phyloP scores from a whole-genome alignment of 768 basidiomycete genomes.

The Nidula microcarpa region DNA sequence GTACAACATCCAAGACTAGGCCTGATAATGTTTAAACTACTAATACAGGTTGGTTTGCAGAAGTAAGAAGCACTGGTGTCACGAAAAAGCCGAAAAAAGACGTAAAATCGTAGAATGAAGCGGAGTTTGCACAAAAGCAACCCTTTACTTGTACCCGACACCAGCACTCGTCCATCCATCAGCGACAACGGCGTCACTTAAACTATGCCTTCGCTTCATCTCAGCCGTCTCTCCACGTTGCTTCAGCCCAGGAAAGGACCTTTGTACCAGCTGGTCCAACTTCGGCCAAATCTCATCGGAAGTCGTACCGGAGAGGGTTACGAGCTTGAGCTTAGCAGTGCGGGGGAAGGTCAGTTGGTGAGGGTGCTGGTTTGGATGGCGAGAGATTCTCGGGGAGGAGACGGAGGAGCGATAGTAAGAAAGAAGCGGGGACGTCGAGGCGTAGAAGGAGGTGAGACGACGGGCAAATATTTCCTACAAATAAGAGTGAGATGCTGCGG shows the following conservation, averaged over 20 bases:
- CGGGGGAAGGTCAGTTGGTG: slow-evolving; percentile 48
- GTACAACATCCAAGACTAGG: too few relatives aligned
- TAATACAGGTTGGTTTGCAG: too few relatives aligned
- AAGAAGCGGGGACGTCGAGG: slow-evolving; percentile 78
- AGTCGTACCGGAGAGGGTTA: slow-evolving; percentile 66
- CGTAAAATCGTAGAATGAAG: too few relatives aligned
- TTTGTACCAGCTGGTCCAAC: slow-evolving; percentile 59
- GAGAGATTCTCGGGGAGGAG: slow-evolving; percentile 15
- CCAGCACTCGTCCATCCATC: slow-evolving; percentile 16
- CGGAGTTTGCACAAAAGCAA: too few relatives aligned
- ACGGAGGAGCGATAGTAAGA: slow-evolving; percentile 54
- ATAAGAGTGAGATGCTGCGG: not conserved
- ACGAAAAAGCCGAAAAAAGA: not conserved
- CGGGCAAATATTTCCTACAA: slow-evolving; percentile 73
- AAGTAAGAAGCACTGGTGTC: too few relatives aligned
- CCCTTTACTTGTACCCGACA: not conserved
- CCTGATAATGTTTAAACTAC: too few relatives aligned
- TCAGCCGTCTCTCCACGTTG: slow-evolving; percentile 42
- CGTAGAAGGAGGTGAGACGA: slow-evolving; percentile 74
- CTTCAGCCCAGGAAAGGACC: slow-evolving; percentile 55
- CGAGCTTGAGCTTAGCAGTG: slow-evolving; percentile 45
- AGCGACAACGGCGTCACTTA: slow-evolving; percentile 51
- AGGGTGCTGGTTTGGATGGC: slow-evolving; percentile 39
- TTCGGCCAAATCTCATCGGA: slow-evolving; percentile 91
- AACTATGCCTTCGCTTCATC: slow-evolving; percentile 42